These are phyloP conservation scores for Phaffomyces opuntiae DNA, from an alignment of 805 yeast genomes.

Conservation along the genomic window DNA sequence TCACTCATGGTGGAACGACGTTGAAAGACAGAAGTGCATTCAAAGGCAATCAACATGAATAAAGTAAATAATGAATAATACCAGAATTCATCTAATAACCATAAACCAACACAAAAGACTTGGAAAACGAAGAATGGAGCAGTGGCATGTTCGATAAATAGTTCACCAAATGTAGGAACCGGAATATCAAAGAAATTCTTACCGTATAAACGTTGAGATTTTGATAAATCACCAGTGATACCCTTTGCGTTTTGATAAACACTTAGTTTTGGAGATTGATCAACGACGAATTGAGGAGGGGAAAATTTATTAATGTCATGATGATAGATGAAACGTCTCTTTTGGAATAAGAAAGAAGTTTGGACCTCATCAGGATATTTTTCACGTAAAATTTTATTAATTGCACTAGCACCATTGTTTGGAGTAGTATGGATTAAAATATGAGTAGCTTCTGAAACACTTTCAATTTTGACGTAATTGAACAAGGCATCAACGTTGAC, in stretches of 20 bases:
- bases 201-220: conserved; percentile 60
- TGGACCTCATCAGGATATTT: conserved; percentile 54
- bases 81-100: conserved; percentile 98
- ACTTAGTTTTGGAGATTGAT: conserved; percentile 48
- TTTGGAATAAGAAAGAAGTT: conserved; percentile 77
- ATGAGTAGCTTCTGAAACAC: conserved; percentile 58
- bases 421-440: conserved; percentile 76
- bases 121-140: conserved; percentile 98
- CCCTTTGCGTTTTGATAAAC: conserved; percentile 54
- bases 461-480: conserved; percentile 50
- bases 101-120: conserved; percentile 87
- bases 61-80: conserved; percentile 86
- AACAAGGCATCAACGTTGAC: conserved; percentile 60
- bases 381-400: conserved; percentile 52
- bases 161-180: conserved; percentile 81
- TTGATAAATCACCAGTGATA: conserved; percentile 43
- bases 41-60: conserved; percentile 89
- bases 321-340: conserved; percentile 79
- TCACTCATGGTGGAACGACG: conserved; percentile 92
- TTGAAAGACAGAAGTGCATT: conserved; percentile 91
- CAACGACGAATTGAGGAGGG: conserved; percentile 72
- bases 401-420: conserved; percentile 80
- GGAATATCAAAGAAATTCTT: conserved; percentile 90
- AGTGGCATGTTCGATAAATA: conserved; percentile 95
- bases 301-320: conserved; percentile 46